phyloP scores from a whole-genome alignment of 495 filamentous ascomycete genomes.

The Aspergillus diversus region DNA sequence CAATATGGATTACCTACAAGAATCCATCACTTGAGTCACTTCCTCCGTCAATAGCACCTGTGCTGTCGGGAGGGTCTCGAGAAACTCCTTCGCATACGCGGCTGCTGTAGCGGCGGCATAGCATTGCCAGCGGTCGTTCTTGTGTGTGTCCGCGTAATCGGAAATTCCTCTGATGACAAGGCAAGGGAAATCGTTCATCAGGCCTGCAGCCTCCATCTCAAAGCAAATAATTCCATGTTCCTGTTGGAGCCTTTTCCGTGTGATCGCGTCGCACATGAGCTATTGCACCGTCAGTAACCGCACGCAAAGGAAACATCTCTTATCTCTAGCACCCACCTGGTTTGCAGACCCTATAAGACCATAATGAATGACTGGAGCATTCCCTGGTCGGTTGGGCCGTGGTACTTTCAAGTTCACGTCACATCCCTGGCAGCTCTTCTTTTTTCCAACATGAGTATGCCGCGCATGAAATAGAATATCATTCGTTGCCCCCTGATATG shows the following conservation, averaged over 20 bases:
- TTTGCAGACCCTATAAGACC: too few species aligned
- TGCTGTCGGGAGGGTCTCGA: background rate
- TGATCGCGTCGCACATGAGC: background rate
- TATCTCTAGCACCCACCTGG: too few species aligned
- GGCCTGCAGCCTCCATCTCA: background rate
- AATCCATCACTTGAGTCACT: too few species aligned
- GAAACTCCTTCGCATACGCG: background rate
- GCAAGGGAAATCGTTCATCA: background rate
- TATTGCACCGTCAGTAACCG: too few species aligned
- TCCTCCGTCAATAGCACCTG: too few species aligned
- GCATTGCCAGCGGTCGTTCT: background rate
- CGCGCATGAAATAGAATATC: slow-evolving; percentile 13
- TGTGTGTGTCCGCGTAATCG: background rate
- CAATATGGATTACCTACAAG: too few species aligned
- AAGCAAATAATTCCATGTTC: background rate
- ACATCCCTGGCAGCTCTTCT: slow-evolving; percentile 13
- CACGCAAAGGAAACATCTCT: too few species aligned
- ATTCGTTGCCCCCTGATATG: slow-evolving; percentile 2
- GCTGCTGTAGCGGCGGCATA: background rate
- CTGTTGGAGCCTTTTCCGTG: background rate
- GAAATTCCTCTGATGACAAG: background rate
- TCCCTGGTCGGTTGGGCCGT: too few species aligned
- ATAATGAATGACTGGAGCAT: too few species aligned
- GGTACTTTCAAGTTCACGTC: background rate
- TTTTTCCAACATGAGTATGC: slow-evolving; percentile 1